A percentile compares a stretch with the other conserved stretches of the same genome.
phyloP scores from a whole-genome alignment of 441 rosid species.

The Populus hybrid region DNA sequence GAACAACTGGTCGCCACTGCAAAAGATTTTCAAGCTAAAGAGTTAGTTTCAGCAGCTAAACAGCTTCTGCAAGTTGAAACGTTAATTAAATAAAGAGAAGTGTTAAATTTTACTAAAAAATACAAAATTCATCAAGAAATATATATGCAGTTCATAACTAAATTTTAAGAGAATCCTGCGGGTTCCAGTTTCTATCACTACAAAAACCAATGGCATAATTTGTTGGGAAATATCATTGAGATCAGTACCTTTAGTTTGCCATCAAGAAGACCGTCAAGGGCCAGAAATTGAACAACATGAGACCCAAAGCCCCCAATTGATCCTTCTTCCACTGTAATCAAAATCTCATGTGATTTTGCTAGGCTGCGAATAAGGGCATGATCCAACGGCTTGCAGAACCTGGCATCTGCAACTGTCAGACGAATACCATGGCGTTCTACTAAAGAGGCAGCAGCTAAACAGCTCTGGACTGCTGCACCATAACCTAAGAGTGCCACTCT shows the following conservation, averaged over 20 bases:
- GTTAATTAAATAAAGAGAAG: not conserved
- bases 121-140: not conserved
- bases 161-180: not conserved
- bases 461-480: constrained; percentile 82
- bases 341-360: constrained; percentile 72
- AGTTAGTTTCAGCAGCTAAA: not conserved
- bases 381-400: constrained; percentile 91
- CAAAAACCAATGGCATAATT: not conserved
- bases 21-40: not conserved
- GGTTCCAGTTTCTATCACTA: not conserved
- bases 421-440: constrained; percentile 44
- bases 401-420: constrained; percentile 81
- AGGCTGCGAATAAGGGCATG: constrained; percentile 64
- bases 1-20: constrained; percentile 93
- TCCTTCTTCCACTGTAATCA: constrained; percentile 93
- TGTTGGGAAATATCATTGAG: not conserved
- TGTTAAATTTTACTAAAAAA: not conserved
- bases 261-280: constrained; percentile 83
- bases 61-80: not conserved
- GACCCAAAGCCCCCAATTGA: constrained; percentile 95
- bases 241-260: constrained; percentile 71
- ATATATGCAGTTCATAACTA: not conserved
- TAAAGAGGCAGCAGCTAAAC: constrained; percentile 70
- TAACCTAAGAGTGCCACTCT: constrained; percentile 83
- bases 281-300: constrained; percentile 88